Evolutionary conservation across 2,329 filamentous ascomycete species (phyloP), one percentile per base, ranked within the genome.

Genomic region (Didymella sp.): DNA sequence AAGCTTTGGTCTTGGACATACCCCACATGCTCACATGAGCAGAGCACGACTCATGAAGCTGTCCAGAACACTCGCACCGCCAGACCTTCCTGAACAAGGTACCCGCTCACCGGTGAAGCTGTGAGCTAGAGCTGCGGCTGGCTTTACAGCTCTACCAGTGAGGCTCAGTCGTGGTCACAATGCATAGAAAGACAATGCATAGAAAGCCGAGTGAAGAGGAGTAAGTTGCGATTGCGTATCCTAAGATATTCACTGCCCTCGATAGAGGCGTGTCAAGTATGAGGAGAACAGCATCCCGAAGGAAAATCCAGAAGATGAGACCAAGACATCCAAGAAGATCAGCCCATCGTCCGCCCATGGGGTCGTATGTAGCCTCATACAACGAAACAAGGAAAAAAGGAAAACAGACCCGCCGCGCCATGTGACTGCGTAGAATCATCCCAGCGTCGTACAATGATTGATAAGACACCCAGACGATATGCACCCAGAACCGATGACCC

Each of bases 391-490:
- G 48, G 42, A 62, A 62, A 59, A 45, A 33, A 62, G 55, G 62
- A 47, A 54, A 64, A 65, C 62, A 61, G 69, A 65, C 59, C 63
- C 64, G 60, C 52, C 67, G 64, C 67, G 66, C 66, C 64, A 62
- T 64, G 61, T 64, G 67, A 69, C 63, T 68, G 68, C 68, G 67
- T 73, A 74, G 69, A 69, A 70, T 76, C 74, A 72, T 77, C 68
- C 72, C 70, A 77, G 73, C 67, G 71, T 77, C 70, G 69, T 76
- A 75, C 73, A 76, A 67, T 69, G 66, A 57, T 66, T 66, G 61
- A 55, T 63, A 47, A 73, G 68, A 71, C 68, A 70, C 63, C 61
- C 69, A 60, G 60, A 64, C 63, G 62, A 71, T 63, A 74, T 74
- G 72, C 72, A 71, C 64, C 72, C 56, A 64, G 64, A 69, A 69